A percentile compares a stretch with the other conserved stretches of the same genome.
phyloP scores from a whole-genome alignment of 257 asterid species.

The Solanum ossicruentum region DNA sequence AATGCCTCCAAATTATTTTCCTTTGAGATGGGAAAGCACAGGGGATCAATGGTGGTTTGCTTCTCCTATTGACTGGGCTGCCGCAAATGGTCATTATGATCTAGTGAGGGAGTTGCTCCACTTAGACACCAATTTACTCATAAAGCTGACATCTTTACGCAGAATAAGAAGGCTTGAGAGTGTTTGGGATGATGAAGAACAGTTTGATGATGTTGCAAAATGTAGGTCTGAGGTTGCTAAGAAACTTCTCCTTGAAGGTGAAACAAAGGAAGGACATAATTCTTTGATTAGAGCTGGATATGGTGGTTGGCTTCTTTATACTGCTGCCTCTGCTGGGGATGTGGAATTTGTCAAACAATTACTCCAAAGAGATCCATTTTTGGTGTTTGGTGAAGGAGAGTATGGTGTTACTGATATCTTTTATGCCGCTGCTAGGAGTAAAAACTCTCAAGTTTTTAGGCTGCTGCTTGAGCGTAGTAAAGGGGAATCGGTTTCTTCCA shows the following conservation, averaged over 20 bases:
- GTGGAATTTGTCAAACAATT: conserved; percentile 40
- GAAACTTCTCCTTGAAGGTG: conserved; percentile 50
- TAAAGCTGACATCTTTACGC: conserved; percentile 72
- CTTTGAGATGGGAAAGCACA: conserved; percentile 81
- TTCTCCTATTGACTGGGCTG: conserved; percentile 93
- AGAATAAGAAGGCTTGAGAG: conserved; percentile 75
- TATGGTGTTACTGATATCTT: conserved; percentile 79
- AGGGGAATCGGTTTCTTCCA: conserved; percentile 13
- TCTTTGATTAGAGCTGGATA: conserved; percentile 79
- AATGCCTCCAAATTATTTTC: conserved; percentile 45
- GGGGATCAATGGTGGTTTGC: conserved; percentile 99
- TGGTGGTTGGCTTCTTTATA: conserved; percentile 96
- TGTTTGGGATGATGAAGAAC: conserved; percentile 80
- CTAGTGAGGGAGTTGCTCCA: conserved; percentile 66
- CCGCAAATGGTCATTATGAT: conserved; percentile 93
- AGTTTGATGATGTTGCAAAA: conserved; percentile 42
- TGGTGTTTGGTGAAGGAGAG: conserved; percentile 95
- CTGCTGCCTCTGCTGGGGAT: conserved; percentile 89
- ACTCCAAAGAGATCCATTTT: conserved; percentile 48
- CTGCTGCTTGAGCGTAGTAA: conserved; percentile 26
- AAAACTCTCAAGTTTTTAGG: conserved; percentile 45
- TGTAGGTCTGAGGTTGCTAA: conserved; percentile 57
- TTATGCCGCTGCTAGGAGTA: conserved; percentile 78
- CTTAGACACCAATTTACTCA: conserved; percentile 68
- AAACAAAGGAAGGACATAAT: conserved; percentile 36